Base-by-base conservation (phyloP, 2,329 filamentous ascomycete genomes). In the Cyphellophora europaea region DNA sequence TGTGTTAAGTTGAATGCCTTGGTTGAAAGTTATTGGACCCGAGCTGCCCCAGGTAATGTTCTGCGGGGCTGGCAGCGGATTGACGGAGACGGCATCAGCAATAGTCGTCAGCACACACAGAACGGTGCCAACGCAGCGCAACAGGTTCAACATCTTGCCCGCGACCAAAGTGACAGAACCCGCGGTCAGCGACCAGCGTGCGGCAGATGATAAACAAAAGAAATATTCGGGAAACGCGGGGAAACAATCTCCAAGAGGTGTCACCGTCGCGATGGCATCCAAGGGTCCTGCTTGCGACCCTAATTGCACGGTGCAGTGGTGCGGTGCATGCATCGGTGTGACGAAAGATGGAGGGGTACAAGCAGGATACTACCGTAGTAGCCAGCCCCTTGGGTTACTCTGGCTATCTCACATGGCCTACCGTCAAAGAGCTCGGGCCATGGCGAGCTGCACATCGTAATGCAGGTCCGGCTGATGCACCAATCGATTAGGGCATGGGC, bases 11-110 rank as follows among this genome's bases (percentile, higher is more conserved):
- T 25, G 21, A 25, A 8, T 8, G n/a, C 8, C 21, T 8, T n/a
- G 8, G 8, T 8, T 25, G 12, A 73, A 53, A 17, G 55, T 45
- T 41, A 64, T 64, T 19, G 68, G 61, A n/a, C 69, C 70, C 3
- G 66, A 64, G 11, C 55, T 55, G 11, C 67, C 69, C 69, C 69
- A 74, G 35, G 60, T 62, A 46, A 73, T 71, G 38, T 59, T 61
- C 36, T 61, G 60, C 5, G 70, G 70, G 30, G 69, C 69, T 31
- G 70, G 69, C 27, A 74, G 61, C 37, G 70, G 70, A 44, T 74
- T 72, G 38, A 67, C 69, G 27, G 56, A 55, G 35, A 73, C 66
- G 18, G 66, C 66, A 25, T 58, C 52, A 35, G 55, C 60, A 18
- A 54, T 40, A 19, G 52, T 45, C 27, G 55, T 54, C 41, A 63